Evolutionary conservation across 345 rosid genomes (phyloP), one percentile per base, ranked within the genome.

Genomic region (Arabis alpina): DNA sequence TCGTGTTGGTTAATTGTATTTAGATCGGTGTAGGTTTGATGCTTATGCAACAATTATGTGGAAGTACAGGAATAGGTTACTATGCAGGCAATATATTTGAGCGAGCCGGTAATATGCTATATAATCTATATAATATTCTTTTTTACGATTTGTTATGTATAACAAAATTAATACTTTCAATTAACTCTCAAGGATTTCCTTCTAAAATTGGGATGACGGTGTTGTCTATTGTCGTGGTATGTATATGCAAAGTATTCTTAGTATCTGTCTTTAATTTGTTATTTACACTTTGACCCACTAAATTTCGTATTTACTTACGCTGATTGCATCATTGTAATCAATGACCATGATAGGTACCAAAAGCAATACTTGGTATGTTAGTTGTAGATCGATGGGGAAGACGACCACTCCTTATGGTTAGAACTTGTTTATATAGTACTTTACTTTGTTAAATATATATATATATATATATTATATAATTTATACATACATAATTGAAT

Each of bases 1-100:
- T 30, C 54, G 34, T 39, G 3, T 47, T 52, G 39, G 43, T 24
- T 8, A 48, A 37, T 43, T 64, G 34, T 44, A 39, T 59, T 24
- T 41, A 90, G 96, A 74, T 82, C 19, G 90, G 86, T 13, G 68
- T 83, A 37, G 96, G 93, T 34, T 68, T 87, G 51, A 80, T 90
- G 91, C 60, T 86, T 16, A 72, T 87, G 13, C 91, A 88, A 52
- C 88, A 86, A 66, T 72, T 87, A 5, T 82, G 81, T 61, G 96
- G 96, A 32, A 60, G 16, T 49, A 72, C 62, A 47, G 88, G 81
- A 2, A 2, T 86, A 52, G 15, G 47, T 43, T 82, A 67, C 69
- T 90, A 86, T 73, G 75, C 84, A 4, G 64, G 76, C 36, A 59
- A 70, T 54, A 77, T 90, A 40, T 85, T 84, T 64, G 82, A 81